Evolutionary conservation across 495 filamentous ascomycete species (phyloP), one percentile per base, ranked within the genome.

Genomic region (Penicillium steckii): DNA sequence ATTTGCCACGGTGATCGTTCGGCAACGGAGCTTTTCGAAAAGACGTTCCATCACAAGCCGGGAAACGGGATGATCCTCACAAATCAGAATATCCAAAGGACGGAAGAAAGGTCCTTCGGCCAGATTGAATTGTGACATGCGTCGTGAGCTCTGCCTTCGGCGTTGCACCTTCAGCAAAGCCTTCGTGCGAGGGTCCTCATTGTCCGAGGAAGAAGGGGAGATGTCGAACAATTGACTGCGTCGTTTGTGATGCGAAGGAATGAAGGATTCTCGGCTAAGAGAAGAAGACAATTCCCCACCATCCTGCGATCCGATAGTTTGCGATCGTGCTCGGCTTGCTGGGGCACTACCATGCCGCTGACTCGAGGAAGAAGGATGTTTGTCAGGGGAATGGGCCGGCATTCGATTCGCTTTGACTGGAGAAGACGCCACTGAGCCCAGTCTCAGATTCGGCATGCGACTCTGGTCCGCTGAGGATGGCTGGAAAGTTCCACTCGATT

Each of bases 11-110:
- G 89, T 86, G 53, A 98, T 95, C n/a, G 91, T 96, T 15, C 95
- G 88, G 59, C 94, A 98, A 27, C 88, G 85, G 29, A 98, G 79
- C 71, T 95, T 97, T 68, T 97, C 95, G 38, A 97, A 83, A 5
- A 97, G 73, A 51, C 92, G 90, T 64, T 97, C 94, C 94, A 97
- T 96, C 19, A 98, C 91, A 69, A 97, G 78, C 40, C 91, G 82
- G 13, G 93, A 96, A n/a, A 97, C 91, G 1, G 95, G 95, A 64
- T 97, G 94, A 67, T 97, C 95, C 72, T 98, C 94, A 67, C 94
- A 97, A 46, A 98, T 92, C 24, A 98, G 79, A 17, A 98, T 87
- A 70, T 98, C 91, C 32, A 98, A 70, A 42, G 94, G 90, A 18
- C 95, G 84, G 70, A 96, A 98, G 29, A 84, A 71, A 10, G 95